A percentile compares a stretch with the other conserved stretches of the same genome.
Conservation (phyloP, 2,329 filamentous ascomycete species). For the Neopestalotiopsis sp. region DNA sequence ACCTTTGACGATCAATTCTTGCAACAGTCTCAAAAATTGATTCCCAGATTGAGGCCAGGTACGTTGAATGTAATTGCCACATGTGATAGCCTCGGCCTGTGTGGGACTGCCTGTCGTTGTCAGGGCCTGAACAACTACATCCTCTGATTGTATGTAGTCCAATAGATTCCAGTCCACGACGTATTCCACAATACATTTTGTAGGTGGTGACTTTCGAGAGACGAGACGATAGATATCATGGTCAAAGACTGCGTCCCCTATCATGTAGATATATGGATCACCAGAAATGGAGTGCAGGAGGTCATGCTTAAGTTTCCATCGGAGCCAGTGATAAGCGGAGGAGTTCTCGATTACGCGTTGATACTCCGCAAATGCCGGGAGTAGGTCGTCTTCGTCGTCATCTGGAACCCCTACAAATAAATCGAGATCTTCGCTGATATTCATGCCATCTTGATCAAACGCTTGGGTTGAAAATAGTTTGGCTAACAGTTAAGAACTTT, state of each 20-base stretch:
- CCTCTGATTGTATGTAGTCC: neutral
- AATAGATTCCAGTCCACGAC: neutral
- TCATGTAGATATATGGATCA: neutral
- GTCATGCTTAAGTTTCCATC: neutral
- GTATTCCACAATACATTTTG: neutral
- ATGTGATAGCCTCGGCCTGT: neutral
- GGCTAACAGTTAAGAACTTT: too few species aligned
- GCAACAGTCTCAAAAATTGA: neutral
- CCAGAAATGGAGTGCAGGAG: neutral
- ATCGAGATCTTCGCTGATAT: too few species aligned
- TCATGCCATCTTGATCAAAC: too few species aligned
- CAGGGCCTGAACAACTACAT: neutral
- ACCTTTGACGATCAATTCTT: neutral
- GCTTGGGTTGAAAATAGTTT: too few species aligned
- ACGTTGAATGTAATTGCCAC: neutral
- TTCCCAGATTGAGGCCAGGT: neutral
- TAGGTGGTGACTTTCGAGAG: neutral
- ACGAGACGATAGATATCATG: neutral
- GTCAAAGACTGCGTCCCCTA: neutral
- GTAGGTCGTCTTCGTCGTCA: too few species aligned
- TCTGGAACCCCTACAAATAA: too few species aligned
- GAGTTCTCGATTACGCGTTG: too few species aligned
- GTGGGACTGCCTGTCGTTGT: neutral
- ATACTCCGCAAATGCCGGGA: too few species aligned
- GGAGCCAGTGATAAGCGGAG: too few species aligned